phyloP scores from a whole-genome alignment of 2,329 filamentous ascomycete genomes.

The Scorias spongiosa region DNA sequence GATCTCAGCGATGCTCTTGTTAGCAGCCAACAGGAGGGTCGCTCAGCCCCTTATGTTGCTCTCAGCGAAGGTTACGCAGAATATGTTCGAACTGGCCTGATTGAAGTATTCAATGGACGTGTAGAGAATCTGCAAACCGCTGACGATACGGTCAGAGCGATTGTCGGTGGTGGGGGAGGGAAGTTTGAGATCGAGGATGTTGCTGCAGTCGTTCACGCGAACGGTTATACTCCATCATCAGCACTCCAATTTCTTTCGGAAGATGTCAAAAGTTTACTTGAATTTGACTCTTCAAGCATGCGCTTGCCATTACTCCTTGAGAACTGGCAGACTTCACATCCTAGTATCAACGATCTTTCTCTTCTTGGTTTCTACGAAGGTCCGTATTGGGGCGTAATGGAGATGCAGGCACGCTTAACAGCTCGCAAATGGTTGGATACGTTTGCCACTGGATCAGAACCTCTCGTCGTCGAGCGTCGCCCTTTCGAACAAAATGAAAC shows the following conservation, averaged over 20 bases:
- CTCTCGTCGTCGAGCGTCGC: background rate
- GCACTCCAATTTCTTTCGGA: constrained; percentile 50
- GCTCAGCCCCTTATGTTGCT: constrained; percentile 42
- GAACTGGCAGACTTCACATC: constrained; percentile 32
- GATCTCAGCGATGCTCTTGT: constrained; percentile 16
- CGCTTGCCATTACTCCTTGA: constrained; percentile 52
- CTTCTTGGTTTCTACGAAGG: constrained; percentile 77
- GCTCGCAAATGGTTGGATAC: constrained; percentile 39
- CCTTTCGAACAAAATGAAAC: constrained; percentile 27
- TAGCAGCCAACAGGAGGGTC: constrained; percentile 5
- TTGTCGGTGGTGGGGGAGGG: constrained; percentile 2
- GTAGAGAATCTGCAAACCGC: constrained; percentile 12
- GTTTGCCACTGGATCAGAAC: background rate
- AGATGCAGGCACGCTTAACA: constrained; percentile 65
- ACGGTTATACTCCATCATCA: constrained; percentile 52
- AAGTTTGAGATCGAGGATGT: constrained; percentile 35
- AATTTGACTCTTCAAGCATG: constrained; percentile 39
- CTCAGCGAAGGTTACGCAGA: constrained; percentile 59
- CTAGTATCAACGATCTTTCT: constrained; percentile 47
- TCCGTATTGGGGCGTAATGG: constrained; percentile 76
- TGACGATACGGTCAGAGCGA: constrained; percentile 1
- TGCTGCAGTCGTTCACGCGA: constrained; percentile 56
- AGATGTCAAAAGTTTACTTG: constrained; percentile 40
- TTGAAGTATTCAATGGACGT: constrained; percentile 25
- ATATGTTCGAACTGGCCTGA: constrained; percentile 50